Base-by-base conservation (phyloP, 306 rosid species). In the Sicyos baderoa region DNA sequence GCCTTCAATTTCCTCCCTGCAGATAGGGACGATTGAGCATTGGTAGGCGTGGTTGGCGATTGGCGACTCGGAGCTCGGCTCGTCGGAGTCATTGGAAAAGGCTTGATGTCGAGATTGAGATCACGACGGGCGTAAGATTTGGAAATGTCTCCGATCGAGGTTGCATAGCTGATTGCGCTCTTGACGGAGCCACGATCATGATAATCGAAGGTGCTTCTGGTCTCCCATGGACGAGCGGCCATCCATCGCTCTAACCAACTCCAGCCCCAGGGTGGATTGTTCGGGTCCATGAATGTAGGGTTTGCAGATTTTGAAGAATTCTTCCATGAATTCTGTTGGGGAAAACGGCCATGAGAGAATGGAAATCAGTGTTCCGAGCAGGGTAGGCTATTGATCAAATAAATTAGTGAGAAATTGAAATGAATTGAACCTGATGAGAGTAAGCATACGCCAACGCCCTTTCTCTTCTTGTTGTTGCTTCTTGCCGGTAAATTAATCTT, bases 191-290 rank as follows among this genome's bases (percentile, higher is more conserved):
- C 69, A 42, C 72, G 72, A 4, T 88, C 86, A n/a, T 76, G 81
- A 45, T 51, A 72, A 68, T 82, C 78, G 21, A 65, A 18, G 6
- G 81, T 74, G 80, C 75, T 83, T 70, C 62, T 81, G 18, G 85
- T 73, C 67, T 93, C 97, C 91, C 96, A 90, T 22, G 96, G 96
- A 67, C 95, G 84, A 17, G 87, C 74, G 14, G 93, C 96, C 95
- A 88, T 81, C 99, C 97, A 93, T 75, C 97, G 54, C 69, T 93
- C 99, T 45, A 90, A 76, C 99, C 97, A 93, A 62, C 91, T 88
- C 99, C 99, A 93, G 4, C 99, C 99, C 99, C 97, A 90, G 9
- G 76, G 96, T 18, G 96, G 96, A 75, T 90, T 79, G 81, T 76
- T 85, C 51, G 94, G 90, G 71, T 90, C 97, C 88, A 85, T 84